These are phyloP conservation scores for Waltergamsia citrina DNA, from an alignment of 2,329 filamentous ascomycete species.

Conservation along the genomic window DNA sequence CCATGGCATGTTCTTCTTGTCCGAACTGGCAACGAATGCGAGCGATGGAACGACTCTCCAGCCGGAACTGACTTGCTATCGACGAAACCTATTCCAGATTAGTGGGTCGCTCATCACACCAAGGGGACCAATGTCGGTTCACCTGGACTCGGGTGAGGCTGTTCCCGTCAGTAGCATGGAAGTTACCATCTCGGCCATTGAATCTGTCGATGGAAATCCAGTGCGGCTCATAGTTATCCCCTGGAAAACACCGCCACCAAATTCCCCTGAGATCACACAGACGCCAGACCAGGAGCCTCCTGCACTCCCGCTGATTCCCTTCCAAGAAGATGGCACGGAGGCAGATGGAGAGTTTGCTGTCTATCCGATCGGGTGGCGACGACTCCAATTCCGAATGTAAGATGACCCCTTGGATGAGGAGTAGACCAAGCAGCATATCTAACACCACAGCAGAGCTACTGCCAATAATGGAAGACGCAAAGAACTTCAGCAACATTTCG, in stretches of 20 bases:
- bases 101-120: slow-evolving; percentile 81
- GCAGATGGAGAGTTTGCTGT: slow-evolving; percentile 74
- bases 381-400: slow-evolving; percentile 80
- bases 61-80: slow-evolving; percentile 89
- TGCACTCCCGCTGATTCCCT: slow-evolving; percentile 64
- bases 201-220: slow-evolving; percentile 85
- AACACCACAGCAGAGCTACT: slow-evolving; percentile 53
- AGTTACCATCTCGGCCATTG: slow-evolving; percentile 81
- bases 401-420: slow-evolving; percentile 14
- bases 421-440: slow-evolving; percentile 3
- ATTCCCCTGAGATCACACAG: slow-evolving; percentile 57
- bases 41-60: slow-evolving; percentile 50
- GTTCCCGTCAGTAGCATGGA: slow-evolving; percentile 77
- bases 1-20: slow-evolving; percentile 83
- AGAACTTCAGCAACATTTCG: slow-evolving; percentile 93
- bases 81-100: slow-evolving; percentile 91
- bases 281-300: slow-evolving; percentile 75
- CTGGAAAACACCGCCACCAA: slow-evolving; percentile 90
- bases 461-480: slow-evolving; percentile 93
- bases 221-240: slow-evolving; percentile 95
- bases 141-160: slow-evolving; percentile 76
- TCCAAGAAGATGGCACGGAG: slow-evolving; percentile 49
- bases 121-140: slow-evolving; percentile 65
- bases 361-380: slow-evolving; percentile 89
- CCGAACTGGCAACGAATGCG: slow-evolving; percentile 61